Conservation (phyloP, 2,329 filamentous ascomycete species). For the Cadophora luteo-olivacea region DNA sequence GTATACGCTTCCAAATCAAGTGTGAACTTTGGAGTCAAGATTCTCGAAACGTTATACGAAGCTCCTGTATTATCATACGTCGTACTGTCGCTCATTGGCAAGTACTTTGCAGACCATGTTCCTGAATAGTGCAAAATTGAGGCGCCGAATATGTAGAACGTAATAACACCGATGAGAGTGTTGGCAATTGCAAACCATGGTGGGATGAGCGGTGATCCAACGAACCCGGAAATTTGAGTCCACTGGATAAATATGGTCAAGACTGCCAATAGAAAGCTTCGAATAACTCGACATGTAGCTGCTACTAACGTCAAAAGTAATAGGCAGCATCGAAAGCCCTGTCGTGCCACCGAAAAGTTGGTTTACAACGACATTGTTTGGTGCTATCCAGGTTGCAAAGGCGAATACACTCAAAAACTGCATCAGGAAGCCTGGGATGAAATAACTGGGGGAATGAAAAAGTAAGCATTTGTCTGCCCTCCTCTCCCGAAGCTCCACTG, state of each 20-base stretch:
- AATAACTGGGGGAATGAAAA: neutral
- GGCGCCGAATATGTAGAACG: neutral
- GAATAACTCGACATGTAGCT: neutral
- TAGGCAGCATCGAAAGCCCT: neutral
- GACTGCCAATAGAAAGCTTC: neutral
- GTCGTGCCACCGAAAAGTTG: neutral
- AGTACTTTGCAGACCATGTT: neutral
- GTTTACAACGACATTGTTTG: neutral
- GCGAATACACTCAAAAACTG: neutral
- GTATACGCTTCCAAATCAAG: neutral
- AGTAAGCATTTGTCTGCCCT: neutral
- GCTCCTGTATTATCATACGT: neutral
- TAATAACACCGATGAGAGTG: neutral
- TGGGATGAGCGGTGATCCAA: neutral
- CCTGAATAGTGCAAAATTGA: neutral
- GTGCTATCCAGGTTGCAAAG: neutral
- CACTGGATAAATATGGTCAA: neutral
- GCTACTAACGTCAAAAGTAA: neutral
- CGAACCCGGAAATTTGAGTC: neutral
- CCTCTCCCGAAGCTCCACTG: too few relatives aligned
- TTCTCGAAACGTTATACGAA: neutral
- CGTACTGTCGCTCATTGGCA: neutral
- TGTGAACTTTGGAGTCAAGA: neutral
- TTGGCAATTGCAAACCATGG: neutral
- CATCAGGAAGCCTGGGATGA: neutral